Base-by-base conservation (phyloP, 441 rosid genomes). In the Metrosideros polymorpha region DNA sequence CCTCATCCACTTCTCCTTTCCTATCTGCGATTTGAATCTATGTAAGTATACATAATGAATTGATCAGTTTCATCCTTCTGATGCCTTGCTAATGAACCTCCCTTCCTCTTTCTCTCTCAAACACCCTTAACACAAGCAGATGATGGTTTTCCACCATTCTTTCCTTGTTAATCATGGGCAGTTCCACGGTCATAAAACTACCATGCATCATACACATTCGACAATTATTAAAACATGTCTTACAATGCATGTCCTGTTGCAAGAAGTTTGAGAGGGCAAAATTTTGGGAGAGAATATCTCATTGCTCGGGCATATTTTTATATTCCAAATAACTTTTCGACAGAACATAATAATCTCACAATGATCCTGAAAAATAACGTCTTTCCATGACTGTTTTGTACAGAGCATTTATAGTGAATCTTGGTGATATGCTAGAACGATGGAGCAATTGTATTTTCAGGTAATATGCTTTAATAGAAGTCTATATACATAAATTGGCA, bases 181-280 rank as follows among this genome's bases (percentile, higher is more conserved):
- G 45, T 27, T 66, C 77, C 27, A 66, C 1, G 1, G 27, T 63
- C 43, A 17, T 4, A 15, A 3, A 61, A 17, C 12, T 61, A 61
- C 39, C 42, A 17, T 0, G 12, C 42, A 61, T 61, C 3, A 2
- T 32, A 9, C 4, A 2, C 43, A 32, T 63, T 32, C 7, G 32
- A 63, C 76, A 66, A 35, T 32, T 66, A 66, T 66, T 66, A 17
- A 43, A 32, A 63, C 25, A 4, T 19, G 27, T 32, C 77, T 32
- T 2, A 9, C 27, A 22, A 18, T 5, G 35, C 9, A 35, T 35
- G 27, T 9, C 45, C 77, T 2, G 14, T 32, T 18, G 27, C 25
- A 66, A 66, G 77, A 66, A 66, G 45, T 63, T 32, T 9, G 25
- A 18, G 45, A 66, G 77, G 12, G 14, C 0, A 32, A 66, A 66